Base-by-base conservation (phyloP, 805 yeast species). In the Maudiozyma barnettii region DNA sequence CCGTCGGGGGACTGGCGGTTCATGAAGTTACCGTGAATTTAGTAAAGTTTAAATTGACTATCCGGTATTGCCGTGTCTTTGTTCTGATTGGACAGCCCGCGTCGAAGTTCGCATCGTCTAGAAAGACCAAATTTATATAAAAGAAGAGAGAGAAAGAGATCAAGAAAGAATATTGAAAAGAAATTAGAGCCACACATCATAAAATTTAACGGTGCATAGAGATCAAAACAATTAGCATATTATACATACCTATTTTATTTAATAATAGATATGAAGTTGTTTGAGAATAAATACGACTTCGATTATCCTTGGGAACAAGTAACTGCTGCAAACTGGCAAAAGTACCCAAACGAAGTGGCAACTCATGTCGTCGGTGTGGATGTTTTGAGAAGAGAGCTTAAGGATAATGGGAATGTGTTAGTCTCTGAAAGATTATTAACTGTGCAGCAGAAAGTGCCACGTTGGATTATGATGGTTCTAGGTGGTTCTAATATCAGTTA, bases 331-430 rank as follows among this genome's bases (percentile, higher is more conserved):
- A 89, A 90, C 66, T 91, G 99, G 99, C 80, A 78, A 54, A 91
- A 91, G 57, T 91, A 91, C 67, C 99, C 99, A n/a, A 91, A 93
- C 63, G 95, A 89, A 56, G 73, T 82, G 49, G 81, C 96, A 7
- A 77, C 95, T 0, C 99, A 91, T 65, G 99, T 91, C 9, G 82
- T 87, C 26, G 93, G 93, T 1, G 98, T 93, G 18, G 99, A 91
- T 63, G 87, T 88, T 1, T 66, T 91, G 30, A 73, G 84, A 49
- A 74, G 98, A 52, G 88, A 82, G 56, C 59, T 88, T 19, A 76
- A 79, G 54, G 67, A 73, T 1, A 67, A 63, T 7, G 73, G 76
- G 1, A 74, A 75, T 5, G 70, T 77, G 3, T 70, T 91, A 39
- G 73, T 82, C 18, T 84, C 96, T 0, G 98, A 93, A 66, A 73